These are phyloP conservation scores for Pyrenula aspistea DNA, from an alignment of 495 filamentous ascomycete species.

Conservation along the genomic window DNA sequence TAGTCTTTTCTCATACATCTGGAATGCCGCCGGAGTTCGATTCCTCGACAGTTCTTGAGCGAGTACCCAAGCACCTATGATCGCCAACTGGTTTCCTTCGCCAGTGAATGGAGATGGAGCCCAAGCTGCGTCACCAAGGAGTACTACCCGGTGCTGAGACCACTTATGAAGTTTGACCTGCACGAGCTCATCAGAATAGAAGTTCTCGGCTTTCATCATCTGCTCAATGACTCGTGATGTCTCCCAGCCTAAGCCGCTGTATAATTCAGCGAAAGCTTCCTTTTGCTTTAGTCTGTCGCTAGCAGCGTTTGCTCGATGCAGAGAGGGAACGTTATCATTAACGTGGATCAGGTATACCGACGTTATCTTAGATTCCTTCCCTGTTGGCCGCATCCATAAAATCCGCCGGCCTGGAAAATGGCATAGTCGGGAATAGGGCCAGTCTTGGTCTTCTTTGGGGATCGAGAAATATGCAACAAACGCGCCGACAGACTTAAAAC, in stretches of 20 bases:
- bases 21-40: constrained; percentile 6
- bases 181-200: constrained; percentile 11
- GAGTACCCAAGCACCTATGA: constrained; percentile 11
- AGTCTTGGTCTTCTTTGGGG: constrained; percentile 5
- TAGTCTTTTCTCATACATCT: constrained; percentile 8
- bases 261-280: constrained; percentile 5
- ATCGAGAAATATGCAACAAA: constrained; percentile 11
- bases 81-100: constrained; percentile 10
- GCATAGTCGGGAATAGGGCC: constrained; percentile 8
- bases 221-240: constrained; percentile 7
- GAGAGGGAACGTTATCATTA: constrained; percentile 2
- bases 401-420: constrained; percentile 7
- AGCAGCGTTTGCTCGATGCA: constrained; percentile 7
- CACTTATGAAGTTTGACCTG: constrained; percentile 11
- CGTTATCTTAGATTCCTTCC: constrained; percentile 4
- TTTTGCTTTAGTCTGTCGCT: constrained; percentile 8
- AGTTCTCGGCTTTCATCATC: constrained; percentile 9
- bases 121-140: constrained; percentile 11
- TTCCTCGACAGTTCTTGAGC: constrained; percentile 6
- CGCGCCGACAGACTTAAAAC: constrained; percentile 7
- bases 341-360: constrained; percentile 9
- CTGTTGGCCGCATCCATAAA: constrained; percentile 6
- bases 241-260: constrained; percentile 10
- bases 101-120: constrained; percentile 10
- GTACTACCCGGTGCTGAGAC: constrained; percentile 8